Evolutionary conservation across 176 grass and related monocot species (phyloP).

Genomic region (Phragmites australis): DNA sequence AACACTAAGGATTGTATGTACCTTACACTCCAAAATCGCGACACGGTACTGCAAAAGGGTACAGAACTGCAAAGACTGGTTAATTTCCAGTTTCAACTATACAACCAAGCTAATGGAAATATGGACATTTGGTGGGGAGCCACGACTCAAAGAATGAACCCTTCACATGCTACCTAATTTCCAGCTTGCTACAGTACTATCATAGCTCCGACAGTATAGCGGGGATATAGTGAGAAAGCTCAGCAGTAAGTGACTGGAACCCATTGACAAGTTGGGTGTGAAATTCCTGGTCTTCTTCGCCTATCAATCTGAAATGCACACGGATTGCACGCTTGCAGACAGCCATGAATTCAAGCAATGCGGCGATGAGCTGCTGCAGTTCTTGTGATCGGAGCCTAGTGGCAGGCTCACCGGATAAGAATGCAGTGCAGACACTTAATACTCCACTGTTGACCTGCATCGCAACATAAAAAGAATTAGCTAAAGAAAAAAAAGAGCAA

Average conservation of each 20-base stretch:
- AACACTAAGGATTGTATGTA: slow-evolving; percentile 28
- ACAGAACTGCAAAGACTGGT: slow-evolving; percentile 30
- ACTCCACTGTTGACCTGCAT: slow-evolving; percentile 97
- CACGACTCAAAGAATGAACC: slow-evolving; percentile 33
- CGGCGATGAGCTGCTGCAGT: slow-evolving; percentile 94
- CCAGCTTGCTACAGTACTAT: slow-evolving; percentile 43
- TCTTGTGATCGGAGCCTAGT: slow-evolving; percentile 94
- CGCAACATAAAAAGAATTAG: slow-evolving; percentile 21
- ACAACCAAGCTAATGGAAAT: slow-evolving; percentile 50
- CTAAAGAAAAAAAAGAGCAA: slow-evolving; percentile 10
- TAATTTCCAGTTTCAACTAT: slow-evolving; percentile 41
- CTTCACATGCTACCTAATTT: slow-evolving; percentile 54
- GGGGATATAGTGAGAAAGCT: slow-evolving; percentile 97
- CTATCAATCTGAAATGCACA: slow-evolving; percentile 95
- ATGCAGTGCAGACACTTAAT: slow-evolving; percentile 93
- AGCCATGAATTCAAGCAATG: slow-evolving; percentile 98
- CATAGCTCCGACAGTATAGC: slow-evolving; percentile 96
- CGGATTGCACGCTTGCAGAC: slow-evolving; percentile 98
- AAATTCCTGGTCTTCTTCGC: slow-evolving; percentile 98
- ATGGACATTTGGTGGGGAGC: slow-evolving; percentile 42
- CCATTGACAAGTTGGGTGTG: slow-evolving; percentile 98
- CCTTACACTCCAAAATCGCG: slow-evolving; percentile 57
- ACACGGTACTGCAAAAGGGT: neutral
- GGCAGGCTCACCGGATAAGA: slow-evolving; percentile 95
- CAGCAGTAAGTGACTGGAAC: slow-evolving; percentile 96